Conservation (phyloP, 306 rosid species). For the Prunus salicina region DNA sequence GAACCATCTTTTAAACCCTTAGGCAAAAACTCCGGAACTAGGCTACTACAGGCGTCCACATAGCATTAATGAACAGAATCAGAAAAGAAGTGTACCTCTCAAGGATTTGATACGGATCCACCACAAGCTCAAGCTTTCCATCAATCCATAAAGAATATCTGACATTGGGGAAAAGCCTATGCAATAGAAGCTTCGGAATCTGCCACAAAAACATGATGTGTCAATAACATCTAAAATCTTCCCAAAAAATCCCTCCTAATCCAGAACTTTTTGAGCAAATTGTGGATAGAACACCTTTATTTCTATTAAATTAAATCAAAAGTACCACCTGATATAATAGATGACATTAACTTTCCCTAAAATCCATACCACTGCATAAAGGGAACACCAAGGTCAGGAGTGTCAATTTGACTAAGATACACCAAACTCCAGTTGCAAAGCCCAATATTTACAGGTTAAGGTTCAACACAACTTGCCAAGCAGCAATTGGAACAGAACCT, state of each 20-base stretch:
- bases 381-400: not conserved
- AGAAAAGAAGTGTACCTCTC: conserved; percentile 56
- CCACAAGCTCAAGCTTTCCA: conserved; percentile 87
- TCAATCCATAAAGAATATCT: conserved; percentile 94
- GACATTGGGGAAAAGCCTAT: conserved; percentile 86
- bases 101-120: conserved; percentile 82
- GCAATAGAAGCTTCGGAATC: conserved; percentile 98
- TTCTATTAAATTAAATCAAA: not conserved
- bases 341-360: not conserved
- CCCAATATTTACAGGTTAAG: not conserved
- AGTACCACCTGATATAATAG: not conserved
- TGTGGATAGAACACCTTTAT: not conserved
- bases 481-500: not conserved
- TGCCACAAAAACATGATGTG: conserved; percentile 32
- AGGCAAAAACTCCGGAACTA: not conserved
- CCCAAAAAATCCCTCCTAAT: not conserved
- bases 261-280: not conserved
- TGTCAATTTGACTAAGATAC: not conserved
- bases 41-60: not conserved
- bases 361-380: not conserved
- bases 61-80: conserved; percentile 8
- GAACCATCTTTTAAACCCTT: not conserved
- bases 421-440: conserved; percentile 4
- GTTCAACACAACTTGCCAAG: not conserved
- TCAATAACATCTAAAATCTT: conserved; percentile 5